Percentiles rank a stretch among this genome's conserved stretches.
Conservation (phyloP, 352 stramenopile species). For the Globisporangium ultimum region DNA sequence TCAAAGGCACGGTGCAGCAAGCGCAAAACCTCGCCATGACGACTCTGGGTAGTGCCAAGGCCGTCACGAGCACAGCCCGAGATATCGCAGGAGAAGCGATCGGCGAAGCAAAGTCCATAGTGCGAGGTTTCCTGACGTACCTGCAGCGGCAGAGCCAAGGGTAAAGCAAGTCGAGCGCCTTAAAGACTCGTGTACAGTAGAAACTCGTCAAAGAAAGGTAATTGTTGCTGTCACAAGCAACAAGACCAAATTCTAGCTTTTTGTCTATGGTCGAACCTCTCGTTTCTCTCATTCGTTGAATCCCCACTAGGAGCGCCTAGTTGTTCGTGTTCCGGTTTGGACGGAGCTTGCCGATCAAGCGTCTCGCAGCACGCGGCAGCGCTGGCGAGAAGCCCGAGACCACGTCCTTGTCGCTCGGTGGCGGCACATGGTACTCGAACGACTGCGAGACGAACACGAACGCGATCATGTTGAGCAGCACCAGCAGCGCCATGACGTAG, state of each 20-base stretch:
- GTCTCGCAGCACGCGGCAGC: conserved; percentile 43
- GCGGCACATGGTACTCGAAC: conserved; percentile 80
- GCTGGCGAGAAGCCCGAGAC: conserved; percentile 65
- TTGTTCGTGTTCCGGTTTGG: conserved; percentile 5
- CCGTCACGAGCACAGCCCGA: conserved; percentile 74
- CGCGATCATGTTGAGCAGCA: conserved; percentile 57
- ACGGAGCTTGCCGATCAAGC: conserved; percentile 26
- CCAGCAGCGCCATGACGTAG: conserved; percentile 70
- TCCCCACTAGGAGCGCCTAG: neutral
- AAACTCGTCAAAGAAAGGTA: neutral
- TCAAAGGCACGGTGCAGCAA: conserved; percentile 86
- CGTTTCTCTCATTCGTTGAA: conserved; percentile 7
- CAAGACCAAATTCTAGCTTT: no score
- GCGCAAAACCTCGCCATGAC: conserved; percentile 83
- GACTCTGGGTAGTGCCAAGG: conserved; percentile 78
- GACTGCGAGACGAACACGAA: conserved; percentile 67
- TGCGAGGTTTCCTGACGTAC: conserved; percentile 72
- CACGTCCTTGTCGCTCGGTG: conserved; percentile 32
- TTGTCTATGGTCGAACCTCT: neutral
- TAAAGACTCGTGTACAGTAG: conserved; percentile 6
- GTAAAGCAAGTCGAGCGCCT: neutral
- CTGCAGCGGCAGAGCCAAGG: conserved; percentile 43
- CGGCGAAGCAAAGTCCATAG: conserved; percentile 81
- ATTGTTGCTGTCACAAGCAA: no score
- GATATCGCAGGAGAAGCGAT: conserved; percentile 85